These are phyloP conservation scores for Ogataea parapolymorpha DNA, from an alignment of 805 yeast species.

Conservation along the genomic window DNA sequence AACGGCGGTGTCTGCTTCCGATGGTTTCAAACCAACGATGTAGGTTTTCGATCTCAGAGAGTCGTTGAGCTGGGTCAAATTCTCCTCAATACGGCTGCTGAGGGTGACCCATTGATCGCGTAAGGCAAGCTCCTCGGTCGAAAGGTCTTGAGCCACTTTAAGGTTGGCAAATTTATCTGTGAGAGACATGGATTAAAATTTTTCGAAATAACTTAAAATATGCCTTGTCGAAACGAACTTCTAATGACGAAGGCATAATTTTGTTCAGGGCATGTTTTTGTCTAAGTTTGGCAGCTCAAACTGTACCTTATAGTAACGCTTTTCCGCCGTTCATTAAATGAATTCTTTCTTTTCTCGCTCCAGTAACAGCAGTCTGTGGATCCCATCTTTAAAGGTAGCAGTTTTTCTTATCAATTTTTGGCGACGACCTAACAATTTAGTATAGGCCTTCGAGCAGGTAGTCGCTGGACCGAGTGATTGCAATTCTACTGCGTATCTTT, in stretches of 20 bases:
- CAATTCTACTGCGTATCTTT: conserved; percentile 1
- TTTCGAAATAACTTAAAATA: background rate
- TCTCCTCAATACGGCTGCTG: conserved; percentile 57
- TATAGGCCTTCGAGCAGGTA: too few species aligned
- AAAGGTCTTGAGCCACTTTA: conserved; percentile 27
- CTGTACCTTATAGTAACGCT: too few species aligned
- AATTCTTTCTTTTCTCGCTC: too few species aligned
- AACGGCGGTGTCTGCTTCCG: conserved; percentile 68
- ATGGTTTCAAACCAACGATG: conserved; percentile 62
- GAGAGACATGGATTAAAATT: conserved; percentile 28
- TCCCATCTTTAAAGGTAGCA: too few species aligned
- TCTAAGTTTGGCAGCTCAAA: too few species aligned
- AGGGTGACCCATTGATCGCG: conserved; percentile 78
- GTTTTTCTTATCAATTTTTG: background rate
- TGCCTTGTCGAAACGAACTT: too few species aligned
- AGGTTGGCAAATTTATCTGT: conserved; percentile 30
- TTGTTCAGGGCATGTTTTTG: too few species aligned
- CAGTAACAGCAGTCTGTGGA: too few species aligned
- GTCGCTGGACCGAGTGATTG: background rate
- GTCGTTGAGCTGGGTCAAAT: conserved; percentile 60
- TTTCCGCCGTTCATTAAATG: too few species aligned
- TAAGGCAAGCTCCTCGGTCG: conserved; percentile 49
- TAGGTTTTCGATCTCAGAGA: conserved; percentile 67
- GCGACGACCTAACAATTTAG: background rate
- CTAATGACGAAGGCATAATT: too few species aligned